These are phyloP conservation scores for Colletotrichum orchidophilum DNA, from an alignment of 2,329 filamentous ascomycete genomes.

Conservation along the genomic window DNA sequence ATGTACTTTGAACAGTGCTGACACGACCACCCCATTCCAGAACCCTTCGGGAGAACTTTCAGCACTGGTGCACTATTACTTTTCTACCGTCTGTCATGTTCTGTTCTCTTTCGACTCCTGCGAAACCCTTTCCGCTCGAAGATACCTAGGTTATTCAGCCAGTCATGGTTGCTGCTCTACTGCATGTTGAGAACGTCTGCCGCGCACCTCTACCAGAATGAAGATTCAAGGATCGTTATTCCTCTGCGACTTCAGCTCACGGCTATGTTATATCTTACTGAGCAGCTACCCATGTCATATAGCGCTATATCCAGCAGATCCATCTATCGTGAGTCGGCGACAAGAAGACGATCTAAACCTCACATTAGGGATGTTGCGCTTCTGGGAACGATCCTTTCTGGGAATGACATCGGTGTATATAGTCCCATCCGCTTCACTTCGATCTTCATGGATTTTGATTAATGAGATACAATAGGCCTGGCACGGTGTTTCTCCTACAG, in stretches of 20 bases:
- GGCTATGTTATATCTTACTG: background rate
- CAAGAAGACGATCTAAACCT: background rate
- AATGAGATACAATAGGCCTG: background rate
- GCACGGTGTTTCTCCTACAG: background rate
- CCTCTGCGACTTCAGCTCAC: background rate
- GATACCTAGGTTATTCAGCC: background rate
- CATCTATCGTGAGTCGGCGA: no score
- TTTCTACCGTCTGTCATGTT: background rate
- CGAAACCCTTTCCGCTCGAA: background rate
- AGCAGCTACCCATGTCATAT: background rate
- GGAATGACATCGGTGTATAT: background rate
- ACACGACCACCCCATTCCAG: background rate
- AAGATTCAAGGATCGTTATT: background rate
- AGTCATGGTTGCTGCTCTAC: background rate
- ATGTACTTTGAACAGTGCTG: background rate
- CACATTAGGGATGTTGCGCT: background rate
- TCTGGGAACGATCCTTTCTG: background rate
- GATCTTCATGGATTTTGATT: background rate
- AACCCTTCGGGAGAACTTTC: background rate
- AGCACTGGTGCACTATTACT: background rate
- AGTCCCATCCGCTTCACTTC: background rate
- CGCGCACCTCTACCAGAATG: background rate
- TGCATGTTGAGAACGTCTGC: background rate
- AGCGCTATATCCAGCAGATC: no score
- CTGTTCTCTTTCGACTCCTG: background rate